Conservation (phyloP, 208 protist genomes). For the Sergeia podlipaevii region DNA sequence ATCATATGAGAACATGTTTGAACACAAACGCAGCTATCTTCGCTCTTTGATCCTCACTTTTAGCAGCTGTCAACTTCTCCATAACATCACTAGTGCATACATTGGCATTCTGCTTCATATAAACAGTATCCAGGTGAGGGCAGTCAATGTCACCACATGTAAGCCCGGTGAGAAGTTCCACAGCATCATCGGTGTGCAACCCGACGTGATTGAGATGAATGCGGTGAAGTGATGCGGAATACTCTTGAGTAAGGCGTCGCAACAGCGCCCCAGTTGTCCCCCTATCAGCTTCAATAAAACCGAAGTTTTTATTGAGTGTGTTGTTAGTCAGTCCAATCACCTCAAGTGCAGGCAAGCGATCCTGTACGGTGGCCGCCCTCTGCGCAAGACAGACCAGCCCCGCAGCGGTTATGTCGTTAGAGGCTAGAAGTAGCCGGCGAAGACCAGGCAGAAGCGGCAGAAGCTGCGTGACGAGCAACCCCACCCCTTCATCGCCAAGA, state of each 20-base stretch:
- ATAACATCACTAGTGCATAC: neutral
- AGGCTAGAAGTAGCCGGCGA: conserved; percentile 21
- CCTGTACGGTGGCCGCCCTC: no score
- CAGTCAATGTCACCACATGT: neutral
- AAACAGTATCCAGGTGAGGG: conserved; percentile 5
- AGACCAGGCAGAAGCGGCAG: conserved; percentile 16
- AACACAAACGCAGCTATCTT: no score
- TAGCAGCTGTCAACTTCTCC: neutral
- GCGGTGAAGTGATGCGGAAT: conserved; percentile 15
- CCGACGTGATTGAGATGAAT: conserved; percentile 36
- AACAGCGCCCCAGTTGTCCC: conserved; percentile 6
- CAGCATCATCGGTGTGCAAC: conserved; percentile 11
- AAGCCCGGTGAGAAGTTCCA: conserved; percentile 7
- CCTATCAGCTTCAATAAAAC: neutral
- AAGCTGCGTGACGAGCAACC: conserved; percentile 9
- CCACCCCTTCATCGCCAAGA: conserved; percentile 18
- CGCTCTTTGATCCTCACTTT: no score
- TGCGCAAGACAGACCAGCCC: no score
- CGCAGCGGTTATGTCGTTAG: conserved; percentile 15
- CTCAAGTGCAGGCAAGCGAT: conserved; percentile 1
- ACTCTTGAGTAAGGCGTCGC: neutral
- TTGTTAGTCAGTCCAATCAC: conserved; percentile 44
- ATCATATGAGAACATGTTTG: no score
- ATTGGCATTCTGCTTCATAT: conserved; percentile 14
- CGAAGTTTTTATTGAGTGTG: conserved; percentile 7